Evolutionary conservation across 2,329 filamentous ascomycete species (phyloP), one percentile per base, ranked within the genome.

Genomic region (Calonectria henricotiae): DNA sequence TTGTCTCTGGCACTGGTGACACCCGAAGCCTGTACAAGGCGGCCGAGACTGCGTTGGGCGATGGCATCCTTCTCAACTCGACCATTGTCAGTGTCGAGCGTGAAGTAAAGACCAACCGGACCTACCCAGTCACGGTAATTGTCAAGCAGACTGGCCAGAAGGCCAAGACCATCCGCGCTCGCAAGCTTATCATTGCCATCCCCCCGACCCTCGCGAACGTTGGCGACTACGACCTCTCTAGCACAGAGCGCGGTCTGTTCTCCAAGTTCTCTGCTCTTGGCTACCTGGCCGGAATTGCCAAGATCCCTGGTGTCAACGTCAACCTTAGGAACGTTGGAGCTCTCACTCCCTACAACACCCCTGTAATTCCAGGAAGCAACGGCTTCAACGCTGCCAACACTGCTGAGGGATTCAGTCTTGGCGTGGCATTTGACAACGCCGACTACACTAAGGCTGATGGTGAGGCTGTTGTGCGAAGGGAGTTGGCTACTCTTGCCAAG

Each of bases 101-200:
- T 17, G 51, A 55, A 30, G n/a, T 9, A 4, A 55, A 55, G 32
- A 35, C 17, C 64, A 65, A 30, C 51, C 2, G 64, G 46, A 44
- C 32, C 0, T 13, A 41, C 0, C 66, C 66, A 3, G 61, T 73
- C 23, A 58, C 65, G 0, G 9, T 76, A 13, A 32, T 67, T 3
- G 71, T 76, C 0, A 32, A 76, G 39, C 66, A 74, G 66, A 5
- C 74, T 58, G 8, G 41, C 51, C n/a, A 73, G 72, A 5, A 32
- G 0, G 47, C 62, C 4, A 71, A 64, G 27, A 44, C n/a, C 1
- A 58, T 76, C 44, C 68, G 62, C 13, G 74, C 75, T 3, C 78
- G 77, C 67, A 81, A 79, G 72, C 71, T 81, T 0, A 72, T 81
- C 1, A 67, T 81, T 23, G 78, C 79, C 0, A 73, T 77, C 2